These are phyloP conservation scores for Cryptosporidium parvum DNA, from an alignment of 169 alveolate species.

Conservation along the genomic window DNA sequence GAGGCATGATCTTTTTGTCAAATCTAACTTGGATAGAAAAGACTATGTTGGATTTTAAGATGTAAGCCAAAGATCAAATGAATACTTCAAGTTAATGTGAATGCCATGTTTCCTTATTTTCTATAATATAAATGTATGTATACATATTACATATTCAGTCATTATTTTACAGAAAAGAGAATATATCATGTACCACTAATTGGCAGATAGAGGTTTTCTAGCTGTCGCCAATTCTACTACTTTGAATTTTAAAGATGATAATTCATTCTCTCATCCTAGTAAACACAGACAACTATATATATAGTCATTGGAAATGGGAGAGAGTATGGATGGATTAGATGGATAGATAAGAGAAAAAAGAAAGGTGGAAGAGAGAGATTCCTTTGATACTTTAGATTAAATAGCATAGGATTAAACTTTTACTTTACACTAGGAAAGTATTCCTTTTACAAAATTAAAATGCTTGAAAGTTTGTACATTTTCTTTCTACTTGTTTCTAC, in stretches of 20 bases:
- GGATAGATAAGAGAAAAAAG: too few species aligned
- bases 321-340: not conserved
- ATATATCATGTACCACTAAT: too few species aligned
- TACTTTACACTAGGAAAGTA: not conserved
- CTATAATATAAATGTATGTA: too few species aligned
- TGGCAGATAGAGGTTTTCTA: too few species aligned
- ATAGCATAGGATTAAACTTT: not conserved
- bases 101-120: not conserved
- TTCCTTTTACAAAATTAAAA: not conserved
- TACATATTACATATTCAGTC: too few species aligned
- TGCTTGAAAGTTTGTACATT: not conserved
- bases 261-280: too few species aligned
- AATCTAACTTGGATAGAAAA: slow-evolving; percentile 38
- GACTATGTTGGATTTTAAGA: slow-evolving; percentile 62
- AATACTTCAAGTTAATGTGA: too few species aligned
- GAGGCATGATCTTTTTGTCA: slow-evolving; percentile 32
- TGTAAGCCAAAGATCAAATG: not conserved
- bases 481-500: not conserved
- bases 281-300: too few species aligned
- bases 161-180: too few species aligned
- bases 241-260: too few species aligned
- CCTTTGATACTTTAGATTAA: not conserved
- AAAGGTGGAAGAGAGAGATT: too few species aligned
- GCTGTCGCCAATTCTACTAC: too few species aligned
- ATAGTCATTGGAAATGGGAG: not conserved